phyloP scores from a whole-genome alignment of 306 rosid species.

The Ammopiptanthus mongolicus region DNA sequence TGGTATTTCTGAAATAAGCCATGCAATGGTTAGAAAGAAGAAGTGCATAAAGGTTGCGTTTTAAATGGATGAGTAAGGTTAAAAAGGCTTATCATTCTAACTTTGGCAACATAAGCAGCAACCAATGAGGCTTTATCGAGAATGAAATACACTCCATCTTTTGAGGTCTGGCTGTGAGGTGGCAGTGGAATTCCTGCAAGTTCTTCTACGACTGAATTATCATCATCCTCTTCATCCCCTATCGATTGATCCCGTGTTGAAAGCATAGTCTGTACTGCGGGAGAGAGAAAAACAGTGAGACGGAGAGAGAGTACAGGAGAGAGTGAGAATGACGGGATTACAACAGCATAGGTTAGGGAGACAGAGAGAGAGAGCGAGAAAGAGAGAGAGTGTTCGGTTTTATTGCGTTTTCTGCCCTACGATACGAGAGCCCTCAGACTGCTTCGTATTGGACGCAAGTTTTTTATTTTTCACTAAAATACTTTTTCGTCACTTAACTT shows the following conservation, averaged over 20 bases:
- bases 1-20: constrained; percentile 18
- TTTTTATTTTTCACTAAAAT: too few relatives aligned
- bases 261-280: neutral
- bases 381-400: too few relatives aligned
- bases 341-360: too few relatives aligned
- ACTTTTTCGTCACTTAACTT: too few relatives aligned
- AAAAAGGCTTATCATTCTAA: neutral
- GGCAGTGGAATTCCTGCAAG: neutral
- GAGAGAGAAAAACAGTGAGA: neutral
- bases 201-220: neutral
- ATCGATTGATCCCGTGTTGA: neutral
- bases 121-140: constrained; percentile 20
- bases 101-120: constrained; percentile 21
- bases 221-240: neutral
- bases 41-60: too few relatives aligned
- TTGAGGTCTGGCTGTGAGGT: neutral
- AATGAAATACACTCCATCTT: constrained; percentile 11
- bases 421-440: too few relatives aligned
- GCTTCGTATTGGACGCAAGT: too few relatives aligned
- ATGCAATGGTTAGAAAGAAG: neutral
- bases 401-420: too few relatives aligned
- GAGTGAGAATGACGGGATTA: too few relatives aligned
- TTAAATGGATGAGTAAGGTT: too few relatives aligned
- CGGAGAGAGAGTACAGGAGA: too few relatives aligned
- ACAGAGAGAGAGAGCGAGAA: too few relatives aligned